A percentile compares a stretch with the other conserved stretches of the same genome.
Conservation (phyloP, 257 asterid species). For the Anisodus acutangulus region DNA sequence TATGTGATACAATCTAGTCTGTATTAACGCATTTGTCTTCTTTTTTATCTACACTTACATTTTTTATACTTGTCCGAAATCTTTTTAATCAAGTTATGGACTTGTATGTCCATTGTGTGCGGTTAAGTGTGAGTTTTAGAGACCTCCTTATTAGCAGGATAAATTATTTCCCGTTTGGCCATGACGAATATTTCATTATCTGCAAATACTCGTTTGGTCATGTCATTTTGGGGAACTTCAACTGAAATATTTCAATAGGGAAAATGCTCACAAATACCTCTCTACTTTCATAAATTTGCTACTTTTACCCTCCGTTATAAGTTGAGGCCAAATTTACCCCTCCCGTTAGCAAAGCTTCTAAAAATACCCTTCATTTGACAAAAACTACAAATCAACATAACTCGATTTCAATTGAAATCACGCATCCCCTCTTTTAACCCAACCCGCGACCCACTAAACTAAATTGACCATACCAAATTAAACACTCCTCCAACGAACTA, state of each 20-base stretch:
- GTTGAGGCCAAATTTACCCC: too few species aligned
- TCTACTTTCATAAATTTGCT: too few species aligned
- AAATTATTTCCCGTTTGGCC: not conserved
- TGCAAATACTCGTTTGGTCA: not conserved
- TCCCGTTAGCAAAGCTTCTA: too few species aligned
- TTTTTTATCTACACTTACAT: not conserved
- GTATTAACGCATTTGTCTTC: not conserved
- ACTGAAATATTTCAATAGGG: not conserved
- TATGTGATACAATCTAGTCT: not conserved
- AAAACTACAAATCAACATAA: too few species aligned
- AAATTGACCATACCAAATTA: too few species aligned
- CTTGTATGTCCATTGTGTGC: not conserved
- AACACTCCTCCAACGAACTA: too few species aligned
- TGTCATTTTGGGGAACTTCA: constrained; percentile 4
- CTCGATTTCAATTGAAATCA: too few species aligned
- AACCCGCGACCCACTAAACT: too few species aligned
- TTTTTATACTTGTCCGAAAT: not conserved
- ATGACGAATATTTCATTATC: not conserved
- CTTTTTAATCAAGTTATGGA: not conserved
- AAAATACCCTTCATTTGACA: too few species aligned
- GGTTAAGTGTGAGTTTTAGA: not conserved
- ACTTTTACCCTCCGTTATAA: too few species aligned
- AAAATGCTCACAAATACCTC: too few species aligned
- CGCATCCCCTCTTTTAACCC: too few species aligned
- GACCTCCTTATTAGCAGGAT: constrained; percentile 1